These are phyloP conservation scores for Metarhizium humberi DNA, from an alignment of 2,329 filamentous ascomycete genomes.

Conservation along the genomic window DNA sequence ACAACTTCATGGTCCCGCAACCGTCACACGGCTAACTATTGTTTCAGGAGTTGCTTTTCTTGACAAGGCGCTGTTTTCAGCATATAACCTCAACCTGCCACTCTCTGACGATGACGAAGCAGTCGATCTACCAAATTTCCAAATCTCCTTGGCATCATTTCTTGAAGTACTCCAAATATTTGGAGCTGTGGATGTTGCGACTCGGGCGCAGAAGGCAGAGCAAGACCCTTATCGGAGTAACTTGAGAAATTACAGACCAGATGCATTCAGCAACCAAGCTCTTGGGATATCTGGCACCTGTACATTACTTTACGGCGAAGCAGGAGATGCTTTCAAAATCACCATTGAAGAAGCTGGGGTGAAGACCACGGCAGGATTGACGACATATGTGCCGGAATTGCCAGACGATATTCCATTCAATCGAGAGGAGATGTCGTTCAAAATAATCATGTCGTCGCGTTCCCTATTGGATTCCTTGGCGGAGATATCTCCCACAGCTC, in stretches of 20 bases:
- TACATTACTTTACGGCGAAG: constrained; percentile 65
- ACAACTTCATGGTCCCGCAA: constrained; percentile 1
- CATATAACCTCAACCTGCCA: constrained; percentile 59
- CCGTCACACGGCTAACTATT: neutral
- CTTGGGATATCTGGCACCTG: constrained; percentile 81
- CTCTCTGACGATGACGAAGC: constrained; percentile 26
- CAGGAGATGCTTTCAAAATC: constrained; percentile 73
- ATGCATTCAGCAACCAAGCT: constrained; percentile 75
- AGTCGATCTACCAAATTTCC: constrained; percentile 57
- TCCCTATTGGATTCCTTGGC: constrained; percentile 63
- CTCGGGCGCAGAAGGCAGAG: constrained; percentile 47
- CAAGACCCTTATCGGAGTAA: constrained; percentile 53
- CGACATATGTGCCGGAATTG: constrained; percentile 71
- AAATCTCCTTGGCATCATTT: constrained; percentile 77
- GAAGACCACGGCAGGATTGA: constrained; percentile 81
- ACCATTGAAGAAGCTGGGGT: constrained; percentile 80
- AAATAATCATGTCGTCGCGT: constrained; percentile 83
- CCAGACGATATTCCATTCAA: constrained; percentile 83
- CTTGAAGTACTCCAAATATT: constrained; percentile 96
- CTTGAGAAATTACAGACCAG: constrained; percentile 51
- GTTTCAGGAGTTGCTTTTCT: constrained; percentile 56
- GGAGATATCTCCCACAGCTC: constrained; percentile 62
- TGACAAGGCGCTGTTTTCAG: constrained; percentile 80
- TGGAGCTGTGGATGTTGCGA: constrained; percentile 64
- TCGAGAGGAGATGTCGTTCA: constrained; percentile 70